Base-by-base conservation (phyloP, 306 rosid species). In the Hylodesmum podocarpum region DNA sequence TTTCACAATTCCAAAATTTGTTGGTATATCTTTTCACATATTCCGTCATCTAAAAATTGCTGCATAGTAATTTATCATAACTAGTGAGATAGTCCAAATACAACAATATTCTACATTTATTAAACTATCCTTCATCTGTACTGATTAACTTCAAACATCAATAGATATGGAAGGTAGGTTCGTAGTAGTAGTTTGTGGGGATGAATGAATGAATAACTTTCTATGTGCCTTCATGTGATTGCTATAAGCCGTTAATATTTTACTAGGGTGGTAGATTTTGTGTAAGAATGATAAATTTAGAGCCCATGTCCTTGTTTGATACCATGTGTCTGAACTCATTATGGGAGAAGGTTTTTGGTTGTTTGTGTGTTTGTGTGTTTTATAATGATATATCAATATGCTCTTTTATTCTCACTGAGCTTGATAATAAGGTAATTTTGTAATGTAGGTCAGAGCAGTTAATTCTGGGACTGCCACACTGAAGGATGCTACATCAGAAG, bases 401-500 rank as follows among this genome's bases (percentile, higher is more conserved):
- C 12, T 66, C 50, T 58, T 16, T 49, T n/a, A n/a, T n/a, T n/a
- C n/a, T 69, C 12, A 1, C 9, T 65, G 64, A 28, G 65, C 57
- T 28, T 73, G 39, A 46, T 67, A 21, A 51, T 69, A 13, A 4
- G 33, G n/a, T 62, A 12, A 43, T 79, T 69, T 43, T 46, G 47
- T 39, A 4, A 70, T 67, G 55, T 79, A 95, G 97, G 97, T 95
- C 57, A 86, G 92, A 80, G 83, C 92, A 16, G 97, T 95, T 10
- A 91, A 92, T 86, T 84, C 97, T 55, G 97, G 96, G 75, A 95
- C 97, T 71, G 97, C 97, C 7, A 95, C 97, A 2, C 80, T 95
- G 83, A 95, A 92, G 86, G 97, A 92, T 58, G 97, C 98, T 54
- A 92, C 97, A 36, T 95, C 98, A 8, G 97, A 95, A 84, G 97